These are phyloP conservation scores for Carpinus fangiana DNA, from an alignment of 306 rosid genomes.

Conservation along the genomic window DNA sequence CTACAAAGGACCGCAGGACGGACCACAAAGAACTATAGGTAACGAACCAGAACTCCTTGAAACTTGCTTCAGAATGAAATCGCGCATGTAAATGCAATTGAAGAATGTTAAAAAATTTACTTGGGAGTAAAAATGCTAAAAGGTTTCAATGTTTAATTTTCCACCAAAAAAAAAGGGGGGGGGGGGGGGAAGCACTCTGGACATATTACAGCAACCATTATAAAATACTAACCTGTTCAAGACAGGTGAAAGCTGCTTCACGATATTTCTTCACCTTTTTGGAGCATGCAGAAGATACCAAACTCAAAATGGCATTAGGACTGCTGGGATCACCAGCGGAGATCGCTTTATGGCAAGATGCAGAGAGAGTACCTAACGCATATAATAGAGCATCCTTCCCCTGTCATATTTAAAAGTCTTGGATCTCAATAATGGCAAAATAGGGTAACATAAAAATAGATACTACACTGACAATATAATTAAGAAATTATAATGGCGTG, in stretches of 20 bases:
- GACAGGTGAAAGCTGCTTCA: constrained; percentile 84
- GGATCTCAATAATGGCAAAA: neutral
- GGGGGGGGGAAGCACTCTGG: constrained; percentile 13
- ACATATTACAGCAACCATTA: constrained; percentile 20
- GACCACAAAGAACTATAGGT: neutral
- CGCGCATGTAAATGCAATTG: neutral
- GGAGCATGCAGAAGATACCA: constrained; percentile 73
- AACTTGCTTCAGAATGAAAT: constrained; percentile 3
- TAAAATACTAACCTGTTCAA: constrained; percentile 61
- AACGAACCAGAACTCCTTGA: neutral
- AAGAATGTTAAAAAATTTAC: neutral
- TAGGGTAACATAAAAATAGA: neutral
- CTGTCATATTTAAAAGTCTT: constrained; percentile 47
- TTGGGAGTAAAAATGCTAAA: neutral
- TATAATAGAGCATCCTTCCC: constrained; percentile 81
- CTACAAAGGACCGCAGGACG: neutral
- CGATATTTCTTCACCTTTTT: constrained; percentile 79
- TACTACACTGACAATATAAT: neutral
- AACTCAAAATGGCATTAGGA: constrained; percentile 65
- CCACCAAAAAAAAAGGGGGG: neutral
- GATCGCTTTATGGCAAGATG: constrained; percentile 77
- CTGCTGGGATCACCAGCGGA: constrained; percentile 49
- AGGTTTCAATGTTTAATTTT: neutral
- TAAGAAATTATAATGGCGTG: neutral
- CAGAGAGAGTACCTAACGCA: constrained; percentile 77